These are phyloP conservation scores for Ophiostoma piceae DNA, from an alignment of 2,329 filamentous ascomycete genomes.

Conservation along the genomic window DNA sequence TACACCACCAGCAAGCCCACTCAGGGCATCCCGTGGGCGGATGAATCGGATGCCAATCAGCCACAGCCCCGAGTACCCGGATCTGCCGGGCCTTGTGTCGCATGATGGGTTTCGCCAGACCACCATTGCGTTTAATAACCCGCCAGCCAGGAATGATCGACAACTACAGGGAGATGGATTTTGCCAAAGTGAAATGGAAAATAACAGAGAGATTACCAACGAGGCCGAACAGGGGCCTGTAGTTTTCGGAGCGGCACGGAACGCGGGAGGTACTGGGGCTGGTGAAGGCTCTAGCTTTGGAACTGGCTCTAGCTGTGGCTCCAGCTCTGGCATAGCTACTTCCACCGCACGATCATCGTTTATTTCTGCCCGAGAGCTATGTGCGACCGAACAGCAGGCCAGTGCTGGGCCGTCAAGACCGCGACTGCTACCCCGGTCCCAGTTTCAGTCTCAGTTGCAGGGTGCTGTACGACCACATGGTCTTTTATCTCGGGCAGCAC, in stretches of 20 bases:
- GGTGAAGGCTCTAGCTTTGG: background rate
- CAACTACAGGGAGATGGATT: background rate
- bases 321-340: background rate
- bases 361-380: conserved; percentile 3
- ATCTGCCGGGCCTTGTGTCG: conserved; percentile 12
- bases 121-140: conserved; percentile 21
- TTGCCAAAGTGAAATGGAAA: background rate
- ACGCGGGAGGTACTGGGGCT: background rate
- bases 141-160: background rate
- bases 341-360: background rate
- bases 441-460: background rate
- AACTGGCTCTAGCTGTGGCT: background rate
- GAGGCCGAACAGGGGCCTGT: background rate
- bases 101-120: conserved; percentile 24
- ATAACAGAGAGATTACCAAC: background rate
- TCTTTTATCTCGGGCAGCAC: background rate
- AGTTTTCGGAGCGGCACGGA: background rate
- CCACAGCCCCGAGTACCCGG: background rate
- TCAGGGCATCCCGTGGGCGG: background rate
- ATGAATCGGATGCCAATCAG: background rate
- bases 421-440: background rate
- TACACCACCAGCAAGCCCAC: conserved; percentile 24
- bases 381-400: background rate
- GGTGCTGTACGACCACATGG: background rate
- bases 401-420: background rate